A percentile compares a stretch with the other conserved stretches of the same genome.
These are phyloP conservation scores for Taiozyma sp. DNA, from an alignment of 1,139 yeast genomes.

Conservation along the genomic window DNA sequence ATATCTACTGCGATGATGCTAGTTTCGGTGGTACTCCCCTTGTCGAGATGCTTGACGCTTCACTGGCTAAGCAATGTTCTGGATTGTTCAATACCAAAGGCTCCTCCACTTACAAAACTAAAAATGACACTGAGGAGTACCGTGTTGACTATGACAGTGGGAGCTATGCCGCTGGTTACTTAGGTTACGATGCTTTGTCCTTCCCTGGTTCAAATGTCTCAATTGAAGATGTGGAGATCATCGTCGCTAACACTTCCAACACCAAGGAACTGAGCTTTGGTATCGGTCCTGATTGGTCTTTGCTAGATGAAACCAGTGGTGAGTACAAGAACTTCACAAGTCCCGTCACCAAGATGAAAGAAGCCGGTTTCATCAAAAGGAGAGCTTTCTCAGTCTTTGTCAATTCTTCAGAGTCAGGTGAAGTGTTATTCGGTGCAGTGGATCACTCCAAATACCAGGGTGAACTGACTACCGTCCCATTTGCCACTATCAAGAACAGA, in stretches of 20 bases:
- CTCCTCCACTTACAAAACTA: too few relatives aligned
- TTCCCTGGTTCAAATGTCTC: neutral
- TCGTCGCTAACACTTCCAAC: neutral
- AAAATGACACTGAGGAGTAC: too few relatives aligned
- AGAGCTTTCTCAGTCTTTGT: conserved; percentile 49
- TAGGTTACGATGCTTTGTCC: too few relatives aligned
- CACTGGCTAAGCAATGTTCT: too few relatives aligned
- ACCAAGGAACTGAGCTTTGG: neutral
- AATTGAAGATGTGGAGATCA: neutral
- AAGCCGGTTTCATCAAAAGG: conserved; percentile 41
- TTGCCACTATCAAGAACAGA: conserved; percentile 19
- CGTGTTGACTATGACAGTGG: too few relatives aligned
- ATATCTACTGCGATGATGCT: too few relatives aligned
- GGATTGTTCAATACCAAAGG: too few relatives aligned
- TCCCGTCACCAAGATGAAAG: conserved; percentile 14
- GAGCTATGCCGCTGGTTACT: too few relatives aligned
- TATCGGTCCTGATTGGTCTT: neutral
- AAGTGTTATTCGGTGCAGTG: conserved; percentile 51
- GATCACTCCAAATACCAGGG: conserved; percentile 48
- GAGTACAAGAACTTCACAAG: neutral
- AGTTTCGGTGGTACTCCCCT: too few relatives aligned
- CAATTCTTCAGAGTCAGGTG: conserved; percentile 37
- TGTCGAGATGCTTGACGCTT: too few relatives aligned
- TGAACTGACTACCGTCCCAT: conserved; percentile 37
- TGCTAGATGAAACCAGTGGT: neutral